Evolutionary conservation across 2,329 filamentous ascomycete genomes (phyloP), one percentile per base, ranked within the genome.

Genomic region (Dactylellina sp.): DNA sequence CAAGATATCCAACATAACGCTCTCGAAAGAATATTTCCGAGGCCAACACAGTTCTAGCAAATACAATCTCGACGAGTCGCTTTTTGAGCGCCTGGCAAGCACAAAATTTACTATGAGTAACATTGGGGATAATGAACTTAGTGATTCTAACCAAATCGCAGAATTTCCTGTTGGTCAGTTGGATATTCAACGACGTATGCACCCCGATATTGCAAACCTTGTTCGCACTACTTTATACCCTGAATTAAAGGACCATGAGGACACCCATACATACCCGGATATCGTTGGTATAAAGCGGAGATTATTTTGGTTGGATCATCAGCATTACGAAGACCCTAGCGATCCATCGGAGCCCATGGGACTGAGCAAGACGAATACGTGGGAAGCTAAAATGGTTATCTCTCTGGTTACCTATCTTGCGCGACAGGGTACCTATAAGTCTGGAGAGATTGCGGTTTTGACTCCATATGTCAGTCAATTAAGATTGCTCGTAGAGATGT

Each of bases 361-460:
- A 20, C 7, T 60, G n/a, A 86, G 81, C 22, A 77, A 78, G 53
- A 75, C 76, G 2, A 78, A 78, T 53, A 75, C 71, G 18, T 78
- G 65, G 42, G 77, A 78, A 37, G 76, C 75, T 1, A 66, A 75
- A 52, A 76, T 78, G 71, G 74, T 76, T 0, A 64, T 76, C 25
- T 80, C 82, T 1, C 75, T 85, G 1, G 83, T 85, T 0, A 79
- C 79, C 1, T 83, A 85, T 75, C 70, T 85, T 11, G 78, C 82
- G 16, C 77, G 80, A 6, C 83, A 85, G 71, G 83, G 83, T 1
- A 75, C 78, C 0, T 92, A 93, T 78, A 79, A 79, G 0, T 80
- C 81, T 0, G 83, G 82, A 0, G 88, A 92, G 1, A 90, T 93
- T 68, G 89, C 89, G 0, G 86, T 94, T 0, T 78, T 93, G 4